These are phyloP conservation scores for Exophiala alcalophila DNA, from an alignment of 2,329 filamentous ascomycete species.

Conservation along the genomic window DNA sequence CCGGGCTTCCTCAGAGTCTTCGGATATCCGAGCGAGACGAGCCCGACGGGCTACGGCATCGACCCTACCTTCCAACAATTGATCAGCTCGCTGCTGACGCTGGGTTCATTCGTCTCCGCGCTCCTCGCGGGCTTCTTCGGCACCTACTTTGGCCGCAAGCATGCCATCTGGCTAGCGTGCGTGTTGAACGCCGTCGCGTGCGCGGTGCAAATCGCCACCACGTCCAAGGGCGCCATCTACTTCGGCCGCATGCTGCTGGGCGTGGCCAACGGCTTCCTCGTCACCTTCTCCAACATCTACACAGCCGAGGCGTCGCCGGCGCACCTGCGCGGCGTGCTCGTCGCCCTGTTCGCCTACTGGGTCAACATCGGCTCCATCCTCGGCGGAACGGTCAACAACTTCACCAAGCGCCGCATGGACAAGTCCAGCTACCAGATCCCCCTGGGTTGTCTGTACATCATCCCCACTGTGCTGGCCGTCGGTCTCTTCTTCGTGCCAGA, in stretches of 20 bases:
- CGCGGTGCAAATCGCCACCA: constrained; percentile 58
- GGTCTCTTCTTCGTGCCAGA: constrained; percentile 34
- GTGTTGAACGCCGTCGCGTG: constrained; percentile 51
- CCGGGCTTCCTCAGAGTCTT: constrained; percentile 29
- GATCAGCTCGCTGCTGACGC: constrained; percentile 46
- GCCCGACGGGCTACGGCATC: constrained; percentile 36
- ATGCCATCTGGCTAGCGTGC: constrained; percentile 48
- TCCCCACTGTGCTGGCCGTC: constrained; percentile 29
- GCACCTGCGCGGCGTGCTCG: constrained; percentile 50
- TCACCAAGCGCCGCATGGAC: constrained; percentile 34
- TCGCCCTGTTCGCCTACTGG: constrained; percentile 43
- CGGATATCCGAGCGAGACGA: constrained; percentile 26
- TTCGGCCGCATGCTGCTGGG: constrained; percentile 55
- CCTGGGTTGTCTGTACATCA: constrained; percentile 29
- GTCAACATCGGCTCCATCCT: constrained; percentile 29
- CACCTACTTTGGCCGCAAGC: constrained; percentile 42
- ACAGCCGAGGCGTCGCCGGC: constrained; percentile 49
- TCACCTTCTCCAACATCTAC: constrained; percentile 49
- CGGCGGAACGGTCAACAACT: constrained; percentile 28
- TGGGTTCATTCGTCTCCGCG: constrained; percentile 45
- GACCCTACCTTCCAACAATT: constrained; percentile 42
- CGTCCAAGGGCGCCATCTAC: constrained; percentile 53
- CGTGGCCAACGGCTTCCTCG: constrained; percentile 44
- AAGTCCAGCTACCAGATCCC: constrained; percentile 33
- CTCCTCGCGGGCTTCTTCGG: constrained; percentile 28